Percentiles rank a stretch among this genome's conserved stretches.
Conservation (phyloP, 495 filamentous ascomycete genomes). For the Penicillium tannophilum region DNA sequence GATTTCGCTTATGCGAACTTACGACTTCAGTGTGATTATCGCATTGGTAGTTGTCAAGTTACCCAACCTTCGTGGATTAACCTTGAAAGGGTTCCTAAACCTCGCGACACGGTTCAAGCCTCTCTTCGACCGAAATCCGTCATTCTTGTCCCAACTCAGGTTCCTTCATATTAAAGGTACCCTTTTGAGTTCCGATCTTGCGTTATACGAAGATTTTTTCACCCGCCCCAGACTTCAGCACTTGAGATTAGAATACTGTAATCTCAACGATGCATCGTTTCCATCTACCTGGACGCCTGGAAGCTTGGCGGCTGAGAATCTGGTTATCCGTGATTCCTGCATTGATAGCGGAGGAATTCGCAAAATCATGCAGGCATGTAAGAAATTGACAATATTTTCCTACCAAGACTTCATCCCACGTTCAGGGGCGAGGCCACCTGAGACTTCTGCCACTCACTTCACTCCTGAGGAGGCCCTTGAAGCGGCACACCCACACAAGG, state of each 20-base stretch:
- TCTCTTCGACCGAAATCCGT: conserved; percentile 22
- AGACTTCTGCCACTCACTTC: conserved; percentile 8
- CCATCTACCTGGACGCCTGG: conserved; percentile 20
- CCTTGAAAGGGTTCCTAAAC: conserved; percentile 11
- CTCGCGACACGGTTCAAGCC: conserved; percentile 11
- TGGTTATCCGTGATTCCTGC: conserved; percentile 16
- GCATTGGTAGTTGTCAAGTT: conserved; percentile 22
- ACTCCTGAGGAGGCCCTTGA: conserved; percentile 18
- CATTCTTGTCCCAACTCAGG: conserved; percentile 21
- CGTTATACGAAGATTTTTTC: conserved; percentile 15
- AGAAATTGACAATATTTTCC: conserved; percentile 18
- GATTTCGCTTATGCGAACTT: too few species aligned
- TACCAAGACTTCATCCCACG: conserved; percentile 14
- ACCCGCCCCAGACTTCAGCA: conserved; percentile 13
- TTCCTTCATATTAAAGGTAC: conserved; percentile 8
- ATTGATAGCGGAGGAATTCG: conserved; percentile 17
- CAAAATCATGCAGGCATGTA: conserved; percentile 24
- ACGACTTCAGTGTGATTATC: conserved; percentile 17
- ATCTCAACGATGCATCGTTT: conserved; percentile 11
- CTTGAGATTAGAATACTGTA: conserved; percentile 15
- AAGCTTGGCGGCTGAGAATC: conserved; percentile 8
- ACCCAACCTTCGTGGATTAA: conserved; percentile 24
- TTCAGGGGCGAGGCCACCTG: neutral
- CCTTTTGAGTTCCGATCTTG: conserved; percentile 5
- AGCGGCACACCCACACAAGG: conserved; percentile 25